Base-by-base conservation (phyloP, 2,329 filamentous ascomycete genomes). In the Ilyonectria robusta region DNA sequence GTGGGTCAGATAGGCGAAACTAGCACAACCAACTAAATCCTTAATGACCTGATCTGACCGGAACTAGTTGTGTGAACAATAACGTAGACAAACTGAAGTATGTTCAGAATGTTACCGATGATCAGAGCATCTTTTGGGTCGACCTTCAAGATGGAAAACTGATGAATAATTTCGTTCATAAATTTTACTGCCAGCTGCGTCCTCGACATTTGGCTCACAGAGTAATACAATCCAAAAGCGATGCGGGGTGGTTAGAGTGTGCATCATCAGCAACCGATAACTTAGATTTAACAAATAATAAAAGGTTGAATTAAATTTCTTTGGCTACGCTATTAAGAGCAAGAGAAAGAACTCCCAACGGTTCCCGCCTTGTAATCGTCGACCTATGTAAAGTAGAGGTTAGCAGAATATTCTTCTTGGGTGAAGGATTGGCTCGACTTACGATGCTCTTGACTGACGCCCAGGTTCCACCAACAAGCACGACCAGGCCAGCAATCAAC, bases 381-480 rank as follows among this genome's bases (percentile, higher is more conserved):
- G 42, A 62, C 63, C 63, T 66, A 15, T 9, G 6, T 23, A 6
- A 21, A 3, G 35, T 1, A 19, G 8, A 29, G 6, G 6, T 66
- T 58, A 66, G 44, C 29, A 17, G 9, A 7, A 17, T 3, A 4
- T 59, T 9, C 6, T n/a, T 47, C 31, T 17, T 13, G 3, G 26
- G 15, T 6, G 13, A 2, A n/a, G 4, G 13, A 9, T 29, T 15
- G 10, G 26, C 6, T 17, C 13, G 19, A 66, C 63, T 66, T 53
- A 66, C 63, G 46, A 66, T 66, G 29, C 63, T 66, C 42, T 66
- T 66, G 23, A 66, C 47, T 2, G 63, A 66, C 8, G 63, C 63
- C 63, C 63, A 66, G 4, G 63, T 66, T 54, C 63, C 63, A 47
- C 63, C 63, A 40, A 66, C 63, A 8, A 66, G 8, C 26, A 66